phyloP scores from a whole-genome alignment of 1,284 basidiomycete species.

The Austroboletus niveus region DNA sequence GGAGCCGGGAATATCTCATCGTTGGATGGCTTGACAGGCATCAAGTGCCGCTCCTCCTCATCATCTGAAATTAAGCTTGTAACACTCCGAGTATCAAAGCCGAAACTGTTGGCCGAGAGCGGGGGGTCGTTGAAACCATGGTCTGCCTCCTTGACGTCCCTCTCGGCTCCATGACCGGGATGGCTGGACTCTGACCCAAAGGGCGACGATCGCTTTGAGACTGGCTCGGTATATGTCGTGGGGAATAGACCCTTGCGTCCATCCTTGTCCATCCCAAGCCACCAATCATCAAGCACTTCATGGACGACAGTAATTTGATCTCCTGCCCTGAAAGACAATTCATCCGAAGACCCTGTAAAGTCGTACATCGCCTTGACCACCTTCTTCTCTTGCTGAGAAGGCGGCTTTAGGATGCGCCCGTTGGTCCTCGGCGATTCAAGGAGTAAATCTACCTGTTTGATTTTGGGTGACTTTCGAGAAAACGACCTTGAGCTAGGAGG shows the following conservation, averaged over 20 bases:
- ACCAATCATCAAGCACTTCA: conserved; percentile 83
- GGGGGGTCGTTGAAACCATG: conserved; percentile 43
- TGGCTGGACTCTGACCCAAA: conserved; percentile 14
- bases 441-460: conserved; percentile 38
- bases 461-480: conserved; percentile 37
- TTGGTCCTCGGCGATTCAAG: conserved; percentile 39
- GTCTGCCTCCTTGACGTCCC: conserved; percentile 17
- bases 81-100: conserved; percentile 44
- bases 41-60: conserved; percentile 36
- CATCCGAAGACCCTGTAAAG: conserved; percentile 70
- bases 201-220: conserved; percentile 30
- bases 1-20: conserved; percentile 16
- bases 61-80: conserved; percentile 43
- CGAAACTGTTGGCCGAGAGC: conserved; percentile 25
- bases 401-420: conserved; percentile 46
- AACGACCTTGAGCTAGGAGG: conserved; percentile 29
- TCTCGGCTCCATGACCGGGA: conserved; percentile 7
- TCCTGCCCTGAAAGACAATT: conserved; percentile 69
- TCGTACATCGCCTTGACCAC: conserved; percentile 70
- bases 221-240: conserved; percentile 62
- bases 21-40: conserved; percentile 26
- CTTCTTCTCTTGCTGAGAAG: conserved; percentile 50
- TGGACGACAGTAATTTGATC: conserved; percentile 72
- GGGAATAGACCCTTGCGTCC: conserved; percentile 79
- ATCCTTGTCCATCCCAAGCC: conserved; percentile 67